Conservation (phyloP, 768 basidiomycete genomes). For the Scleroderma bovista region DNA sequence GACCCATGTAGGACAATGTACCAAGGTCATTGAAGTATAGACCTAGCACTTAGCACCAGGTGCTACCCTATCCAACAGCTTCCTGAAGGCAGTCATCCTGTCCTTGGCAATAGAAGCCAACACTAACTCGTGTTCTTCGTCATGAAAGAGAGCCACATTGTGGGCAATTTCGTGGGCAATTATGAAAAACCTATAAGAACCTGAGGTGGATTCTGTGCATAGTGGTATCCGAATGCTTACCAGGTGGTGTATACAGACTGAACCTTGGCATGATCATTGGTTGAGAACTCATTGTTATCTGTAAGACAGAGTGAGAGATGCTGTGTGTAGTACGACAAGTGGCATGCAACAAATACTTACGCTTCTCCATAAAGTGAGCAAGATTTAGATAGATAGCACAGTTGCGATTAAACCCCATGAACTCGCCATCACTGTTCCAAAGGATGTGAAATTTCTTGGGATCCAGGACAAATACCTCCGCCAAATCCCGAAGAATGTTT, state of each 20-base stretch:
- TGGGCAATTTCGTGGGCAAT: constrained; percentile 26
- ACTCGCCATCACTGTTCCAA: not conserved
- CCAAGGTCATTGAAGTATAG: no score
- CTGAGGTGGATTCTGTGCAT: not conserved
- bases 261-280: not conserved
- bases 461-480: constrained; percentile 1
- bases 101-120: constrained; percentile 10
- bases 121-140: constrained; percentile 21
- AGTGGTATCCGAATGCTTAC: not conserved
- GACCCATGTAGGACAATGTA: no score
- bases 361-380: constrained; percentile 7
- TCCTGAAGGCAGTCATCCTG: no score
- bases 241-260: not conserved
- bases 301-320: not conserved
- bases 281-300: not conserved
- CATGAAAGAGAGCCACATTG: constrained; percentile 15
- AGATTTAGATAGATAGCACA: constrained; percentile 9
- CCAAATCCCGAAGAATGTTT: constrained; percentile 4
- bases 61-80: no score
- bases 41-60: no score
- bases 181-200: constrained; percentile 18
- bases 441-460: constrained; percentile 6
- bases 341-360: constrained; percentile 1
- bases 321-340: not conserved
- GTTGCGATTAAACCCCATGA: constrained; percentile 15